Percentiles rank a stretch among this genome's conserved stretches.
phyloP scores from a whole-genome alignment of 495 filamentous ascomycete genomes.

The Umbilicaria muhlenbergii region DNA sequence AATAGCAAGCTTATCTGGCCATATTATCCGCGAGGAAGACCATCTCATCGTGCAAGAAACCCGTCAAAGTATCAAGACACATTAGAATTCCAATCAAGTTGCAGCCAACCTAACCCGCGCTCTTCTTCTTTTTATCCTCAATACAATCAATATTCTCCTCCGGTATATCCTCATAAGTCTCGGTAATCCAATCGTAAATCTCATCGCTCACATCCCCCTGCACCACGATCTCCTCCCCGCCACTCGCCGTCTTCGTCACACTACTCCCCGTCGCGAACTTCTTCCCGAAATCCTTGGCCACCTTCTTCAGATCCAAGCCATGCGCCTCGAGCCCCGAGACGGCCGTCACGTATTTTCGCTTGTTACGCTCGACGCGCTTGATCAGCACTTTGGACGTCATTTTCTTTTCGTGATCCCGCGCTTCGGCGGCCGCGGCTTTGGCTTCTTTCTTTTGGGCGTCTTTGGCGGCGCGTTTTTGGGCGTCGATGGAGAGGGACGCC shows the following conservation, averaged over 20 bases:
- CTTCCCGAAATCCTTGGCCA: conserved; percentile 72
- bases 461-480: conserved; percentile 81
- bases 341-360: conserved; percentile 88
- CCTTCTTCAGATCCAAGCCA: conserved; percentile 67
- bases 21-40: no score
- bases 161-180: conserved; percentile 70
- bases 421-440: conserved; percentile 72
- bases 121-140: conserved; percentile 89
- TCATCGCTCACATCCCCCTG: conserved; percentile 95
- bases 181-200: conserved; percentile 75
- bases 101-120: conserved; percentile 9
- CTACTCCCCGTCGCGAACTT: conserved; percentile 89
- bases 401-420: conserved; percentile 59
- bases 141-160: conserved; percentile 89
- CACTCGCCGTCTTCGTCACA: conserved; percentile 74
- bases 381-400: conserved; percentile 71
- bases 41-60: no score
- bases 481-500: conserved; percentile 70
- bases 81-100: no score
- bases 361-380: conserved; percentile 94
- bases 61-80: no score
- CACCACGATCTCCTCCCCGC: conserved; percentile 91
- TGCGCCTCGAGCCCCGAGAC: conserved; percentile 81
- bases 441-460: conserved; percentile 90
- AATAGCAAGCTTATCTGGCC: no score